Evolutionary conservation across 371 early-diverging fungal genomes (phyloP), one percentile per base, ranked within the genome.

Genomic region (Rhizopus microsporus): DNA sequence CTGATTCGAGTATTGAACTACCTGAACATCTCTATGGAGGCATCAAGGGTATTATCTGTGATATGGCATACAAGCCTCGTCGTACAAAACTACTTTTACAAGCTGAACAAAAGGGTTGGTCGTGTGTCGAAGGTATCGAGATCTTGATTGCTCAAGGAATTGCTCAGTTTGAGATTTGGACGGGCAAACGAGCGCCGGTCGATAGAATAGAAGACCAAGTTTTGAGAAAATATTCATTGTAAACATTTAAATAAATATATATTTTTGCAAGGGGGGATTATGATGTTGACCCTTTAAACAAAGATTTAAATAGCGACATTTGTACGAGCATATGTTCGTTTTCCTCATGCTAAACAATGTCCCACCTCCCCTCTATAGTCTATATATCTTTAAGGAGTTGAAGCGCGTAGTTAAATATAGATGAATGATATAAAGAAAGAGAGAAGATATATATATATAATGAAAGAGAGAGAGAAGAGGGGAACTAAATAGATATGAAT

Each of bases 41-140:
- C 17, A 74, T 75, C 50, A 69, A 56, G 15, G 93, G 92, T 6
- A 87, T 94, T 16, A 87, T 92, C 4, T 84, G 95, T 45, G 96
- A 97, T 59, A 86, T 97, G 92, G 95, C 96, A 15, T 96, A 96
- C 72, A 88, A 91, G 52, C 96, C 96, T 31, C 80, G 89, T 15
- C 78, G 88, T 40, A 96, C 97, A 2, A 84, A 86, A 39, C 65
- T 92, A 30, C 65, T 93, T 30, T 72, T 82, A 59, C 75, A 85
- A 49, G 86, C 87, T 6, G 69, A 72, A 35, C 68, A 74, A 16
- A 69, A 80, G 53, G 78, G 84, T 5, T 96, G 94, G 93, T 76
- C 65, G 15, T 78, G 81, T 13, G 87, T 93, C 1, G 88, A 89
- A 67, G 98, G 98, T 16, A 81, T 95, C 42, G 88, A 93, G 54